These are phyloP conservation scores for Echeveria elegans DNA, from an alignment of 164 flowering plant genomes.

Conservation along the genomic window DNA sequence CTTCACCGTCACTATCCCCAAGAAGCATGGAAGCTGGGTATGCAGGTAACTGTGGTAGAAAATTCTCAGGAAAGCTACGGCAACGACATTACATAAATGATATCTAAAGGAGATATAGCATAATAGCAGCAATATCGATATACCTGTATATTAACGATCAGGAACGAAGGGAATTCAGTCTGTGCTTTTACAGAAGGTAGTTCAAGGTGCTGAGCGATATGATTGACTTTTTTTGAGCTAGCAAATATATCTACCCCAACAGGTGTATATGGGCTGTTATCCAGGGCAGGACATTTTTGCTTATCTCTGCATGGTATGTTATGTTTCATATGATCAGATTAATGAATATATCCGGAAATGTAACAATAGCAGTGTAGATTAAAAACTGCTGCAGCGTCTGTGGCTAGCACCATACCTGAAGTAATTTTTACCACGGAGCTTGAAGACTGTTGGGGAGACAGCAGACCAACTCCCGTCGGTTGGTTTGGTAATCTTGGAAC, in stretches of 20 bases:
- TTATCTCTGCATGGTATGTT: slow-evolving; percentile 56
- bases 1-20: slow-evolving; percentile 90
- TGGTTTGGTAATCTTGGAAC: slow-evolving; percentile 42
- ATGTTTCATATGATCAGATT: slow-evolving; percentile 1
- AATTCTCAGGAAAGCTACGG: background rate
- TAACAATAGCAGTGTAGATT: background rate
- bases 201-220: slow-evolving; percentile 90
- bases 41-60: slow-evolving; percentile 59
- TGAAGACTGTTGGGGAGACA: slow-evolving; percentile 69
- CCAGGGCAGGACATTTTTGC: slow-evolving; percentile 58
- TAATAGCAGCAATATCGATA: no score
- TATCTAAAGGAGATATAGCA: background rate
- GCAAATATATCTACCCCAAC: slow-evolving; percentile 80
- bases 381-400: background rate
- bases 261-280: slow-evolving; percentile 59
- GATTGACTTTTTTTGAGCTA: slow-evolving; percentile 71
- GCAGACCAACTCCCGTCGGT: slow-evolving; percentile 68
- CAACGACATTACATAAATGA: no score
- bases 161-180: slow-evolving; percentile 63
- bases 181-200: slow-evolving; percentile 62
- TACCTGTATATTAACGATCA: slow-evolving; percentile 96
- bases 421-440: slow-evolving; percentile 73
- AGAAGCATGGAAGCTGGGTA: slow-evolving; percentile 83
- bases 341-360: no score
- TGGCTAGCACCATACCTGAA: slow-evolving; percentile 48